Percentiles rank a stretch among this genome's conserved stretches.
Evolutionary conservation across 257 asterid genomes (phyloP).

Genomic region (Jasminum sambac): DNA sequence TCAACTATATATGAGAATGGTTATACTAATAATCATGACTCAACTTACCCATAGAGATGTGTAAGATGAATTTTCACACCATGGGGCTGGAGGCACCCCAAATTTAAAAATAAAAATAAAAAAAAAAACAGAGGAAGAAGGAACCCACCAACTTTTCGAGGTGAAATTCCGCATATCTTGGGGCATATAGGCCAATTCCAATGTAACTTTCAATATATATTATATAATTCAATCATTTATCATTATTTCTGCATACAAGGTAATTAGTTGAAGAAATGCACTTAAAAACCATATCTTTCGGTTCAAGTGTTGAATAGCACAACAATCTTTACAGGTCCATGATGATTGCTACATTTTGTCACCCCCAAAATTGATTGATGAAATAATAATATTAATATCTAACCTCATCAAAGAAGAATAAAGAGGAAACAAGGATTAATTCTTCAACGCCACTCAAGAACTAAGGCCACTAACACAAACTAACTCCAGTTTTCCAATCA

Average conservation of each 20-base stretch:
- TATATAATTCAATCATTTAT: background rate
- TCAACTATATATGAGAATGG: background rate
- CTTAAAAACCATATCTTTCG: constrained; percentile 49
- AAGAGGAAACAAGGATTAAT: constrained; percentile 24
- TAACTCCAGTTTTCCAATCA: constrained; percentile 39
- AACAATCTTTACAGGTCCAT: constrained; percentile 36
- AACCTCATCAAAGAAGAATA: constrained; percentile 29
- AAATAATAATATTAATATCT: constrained; percentile 12
- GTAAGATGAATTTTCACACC: background rate
- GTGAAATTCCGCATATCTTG: no score
- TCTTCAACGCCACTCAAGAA: constrained; percentile 41
- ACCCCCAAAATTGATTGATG: constrained; percentile 31
- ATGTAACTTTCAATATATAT: constrained; percentile 13
- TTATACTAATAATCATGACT: background rate
- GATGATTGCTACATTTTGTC: constrained; percentile 42
- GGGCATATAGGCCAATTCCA: no score
- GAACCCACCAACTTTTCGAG: no score
- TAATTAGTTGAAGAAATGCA: constrained; percentile 38
- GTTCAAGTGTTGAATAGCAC: constrained; percentile 52
- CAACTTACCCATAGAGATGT: background rate
- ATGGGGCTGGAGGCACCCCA: no score
- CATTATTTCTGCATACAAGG: constrained; percentile 26
- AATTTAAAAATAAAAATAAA: no score
- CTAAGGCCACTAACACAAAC: constrained; percentile 48
- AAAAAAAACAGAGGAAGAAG: no score